Percentiles rank a stretch among this genome's conserved stretches.
phyloP scores from a whole-genome alignment of 371 early-diverging fungal species.

The Funneliformis caledonium region DNA sequence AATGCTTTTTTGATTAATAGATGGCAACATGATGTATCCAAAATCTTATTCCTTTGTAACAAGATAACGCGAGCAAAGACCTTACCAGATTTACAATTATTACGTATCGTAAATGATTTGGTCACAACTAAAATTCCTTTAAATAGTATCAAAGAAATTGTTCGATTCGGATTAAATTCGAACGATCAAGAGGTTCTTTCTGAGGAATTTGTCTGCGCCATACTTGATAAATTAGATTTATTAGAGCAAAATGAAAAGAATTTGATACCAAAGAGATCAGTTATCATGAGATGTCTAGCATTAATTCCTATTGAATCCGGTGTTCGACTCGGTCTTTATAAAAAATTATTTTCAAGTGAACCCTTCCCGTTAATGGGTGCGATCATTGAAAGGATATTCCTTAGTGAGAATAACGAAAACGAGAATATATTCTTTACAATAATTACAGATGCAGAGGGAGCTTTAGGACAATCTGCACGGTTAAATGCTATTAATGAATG shows the following conservation, averaged over 20 bases:
- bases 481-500: neutral
- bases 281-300: slow-evolving; percentile 22
- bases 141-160: neutral
- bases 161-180: neutral
- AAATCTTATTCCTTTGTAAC: neutral
- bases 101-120: slow-evolving; percentile 16
- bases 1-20: neutral
- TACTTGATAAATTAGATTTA: neutral
- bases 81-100: neutral
- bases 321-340: neutral
- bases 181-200: neutral
- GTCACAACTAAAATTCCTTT: slow-evolving; percentile 16
- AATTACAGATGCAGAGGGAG: neutral
- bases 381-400: slow-evolving; percentile 29
- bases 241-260: neutral
- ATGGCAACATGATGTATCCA: neutral
- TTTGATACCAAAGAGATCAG: slow-evolving; percentile 2
- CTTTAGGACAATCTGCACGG: neutral
- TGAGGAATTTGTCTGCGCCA: neutral
- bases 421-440: neutral
- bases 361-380: slow-evolving; percentile 27
- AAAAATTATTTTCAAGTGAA: slow-evolving; percentile 20
- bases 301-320: slow-evolving; percentile 25
- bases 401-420: neutral
- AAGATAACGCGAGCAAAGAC: neutral